Percentiles rank a stretch among this genome's conserved stretches.
phyloP scores from a whole-genome alignment of 2,329 filamentous ascomycete genomes.

The Nectriaceae sp. region DNA sequence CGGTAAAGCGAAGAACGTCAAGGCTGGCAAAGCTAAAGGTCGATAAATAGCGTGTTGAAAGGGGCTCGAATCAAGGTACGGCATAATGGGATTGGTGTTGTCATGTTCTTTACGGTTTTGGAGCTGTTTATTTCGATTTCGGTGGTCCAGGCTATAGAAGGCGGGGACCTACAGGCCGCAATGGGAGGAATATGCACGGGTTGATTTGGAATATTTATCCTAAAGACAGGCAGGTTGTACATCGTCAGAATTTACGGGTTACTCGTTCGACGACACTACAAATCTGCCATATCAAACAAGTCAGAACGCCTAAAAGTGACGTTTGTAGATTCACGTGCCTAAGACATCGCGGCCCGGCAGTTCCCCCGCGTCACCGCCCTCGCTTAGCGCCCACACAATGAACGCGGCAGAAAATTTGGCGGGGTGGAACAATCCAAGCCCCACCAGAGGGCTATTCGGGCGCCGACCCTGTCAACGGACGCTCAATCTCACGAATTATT shows the following conservation, averaged over 20 bases:
- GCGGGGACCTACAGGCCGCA: slow-evolving; percentile 10
- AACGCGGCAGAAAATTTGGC: slow-evolving; percentile 41
- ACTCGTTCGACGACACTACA: background rate
- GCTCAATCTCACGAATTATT: slow-evolving; percentile 32
- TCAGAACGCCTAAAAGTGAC: background rate
- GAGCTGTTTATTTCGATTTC: background rate
- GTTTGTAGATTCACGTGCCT: background rate
- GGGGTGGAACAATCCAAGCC: slow-evolving; percentile 34
- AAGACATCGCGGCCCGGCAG: slow-evolving; percentile 6
- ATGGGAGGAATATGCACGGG: slow-evolving; percentile 3
- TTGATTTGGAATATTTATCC: slow-evolving; percentile 1
- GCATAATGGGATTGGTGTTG: background rate
- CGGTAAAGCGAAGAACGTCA: slow-evolving; percentile 27
- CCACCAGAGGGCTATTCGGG: slow-evolving; percentile 43
- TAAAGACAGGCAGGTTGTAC: background rate
- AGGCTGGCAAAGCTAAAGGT: slow-evolving; percentile 28
- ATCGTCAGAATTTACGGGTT: background rate
- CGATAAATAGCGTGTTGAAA: slow-evolving; percentile 9
- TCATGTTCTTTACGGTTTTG: background rate
- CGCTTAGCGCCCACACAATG: slow-evolving; percentile 44
- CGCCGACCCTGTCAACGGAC: slow-evolving; percentile 32
- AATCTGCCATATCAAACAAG: too few species aligned
- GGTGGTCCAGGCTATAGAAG: background rate
- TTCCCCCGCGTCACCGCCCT: slow-evolving; percentile 37
- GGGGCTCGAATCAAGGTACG: background rate